Conservation (phyloP, 768 basidiomycete genomes). For the Tylopilus intermedius region DNA sequence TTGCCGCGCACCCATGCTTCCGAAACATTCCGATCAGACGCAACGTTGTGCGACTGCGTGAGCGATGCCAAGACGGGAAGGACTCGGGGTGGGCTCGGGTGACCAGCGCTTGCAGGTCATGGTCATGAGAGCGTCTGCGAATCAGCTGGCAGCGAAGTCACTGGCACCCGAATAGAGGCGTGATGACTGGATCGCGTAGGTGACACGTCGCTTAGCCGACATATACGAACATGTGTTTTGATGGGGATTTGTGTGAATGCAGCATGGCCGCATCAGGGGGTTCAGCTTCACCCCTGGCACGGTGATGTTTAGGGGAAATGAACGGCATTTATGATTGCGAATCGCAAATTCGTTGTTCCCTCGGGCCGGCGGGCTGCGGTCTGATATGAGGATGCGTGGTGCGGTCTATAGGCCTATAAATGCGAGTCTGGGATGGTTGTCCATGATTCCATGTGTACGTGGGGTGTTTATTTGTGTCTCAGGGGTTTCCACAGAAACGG, state of each 20-base stretch:
- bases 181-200: neutral
- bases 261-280: conserved; percentile 20
- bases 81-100: too few relatives aligned
- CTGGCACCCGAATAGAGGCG: neutral
- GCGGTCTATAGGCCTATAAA: neutral
- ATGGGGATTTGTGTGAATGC: conserved; percentile 13
- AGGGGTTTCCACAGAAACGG: neutral
- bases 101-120: neutral
- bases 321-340: conserved; percentile 23
- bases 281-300: conserved; percentile 9
- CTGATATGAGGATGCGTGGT: neutral
- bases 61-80: too few relatives aligned
- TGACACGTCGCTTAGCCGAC: conserved; percentile 7
- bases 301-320: conserved; percentile 15
- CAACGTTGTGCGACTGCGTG: neutral
- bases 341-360: conserved; percentile 11
- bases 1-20: conserved; percentile 8
- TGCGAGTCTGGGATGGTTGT: neutral
- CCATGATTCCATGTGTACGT: neutral
- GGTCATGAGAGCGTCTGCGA: neutral
- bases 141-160: neutral
- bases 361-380: conserved; percentile 11
- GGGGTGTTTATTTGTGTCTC: neutral
- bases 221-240: conserved; percentile 16
- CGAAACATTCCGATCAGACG: neutral